phyloP scores from a whole-genome alignment of 345 rosid genomes.

The Hypericum androsaemum region DNA sequence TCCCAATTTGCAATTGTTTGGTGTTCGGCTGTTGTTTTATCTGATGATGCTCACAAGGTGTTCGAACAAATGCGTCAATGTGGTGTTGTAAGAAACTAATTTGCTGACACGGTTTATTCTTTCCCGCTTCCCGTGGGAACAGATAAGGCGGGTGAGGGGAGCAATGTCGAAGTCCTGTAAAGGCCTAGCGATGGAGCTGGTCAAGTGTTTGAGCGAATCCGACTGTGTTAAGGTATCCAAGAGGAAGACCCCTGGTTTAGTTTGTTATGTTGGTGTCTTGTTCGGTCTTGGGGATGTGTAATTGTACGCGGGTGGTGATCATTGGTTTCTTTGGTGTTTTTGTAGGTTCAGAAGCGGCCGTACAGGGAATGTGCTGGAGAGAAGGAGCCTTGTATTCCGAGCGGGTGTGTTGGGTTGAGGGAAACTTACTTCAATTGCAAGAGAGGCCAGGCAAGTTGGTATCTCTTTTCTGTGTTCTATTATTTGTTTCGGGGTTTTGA shows the following conservation, averaged over 20 bases:
- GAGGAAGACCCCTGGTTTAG: too few species aligned
- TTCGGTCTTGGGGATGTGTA: background rate
- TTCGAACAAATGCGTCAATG: too few species aligned
- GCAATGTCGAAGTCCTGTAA: slow-evolving; percentile 91
- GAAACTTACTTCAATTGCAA: slow-evolving; percentile 98
- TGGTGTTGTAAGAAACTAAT: background rate
- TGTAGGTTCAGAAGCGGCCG: slow-evolving; percentile 65
- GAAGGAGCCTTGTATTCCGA: slow-evolving; percentile 68
- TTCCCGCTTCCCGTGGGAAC: background rate
- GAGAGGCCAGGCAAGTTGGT: slow-evolving; percentile 67
- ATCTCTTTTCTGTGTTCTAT: slow-evolving; percentile 5
- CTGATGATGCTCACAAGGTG: too few species aligned
- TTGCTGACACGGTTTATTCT: background rate
- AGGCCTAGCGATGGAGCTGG: slow-evolving; percentile 87
- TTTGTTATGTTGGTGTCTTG: background rate
- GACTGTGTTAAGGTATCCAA: slow-evolving; percentile 58
- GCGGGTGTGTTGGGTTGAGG: slow-evolving; percentile 85
- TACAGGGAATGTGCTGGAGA: slow-evolving; percentile 81
- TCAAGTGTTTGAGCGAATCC: slow-evolving; percentile 87
- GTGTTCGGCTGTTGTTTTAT: too few species aligned
- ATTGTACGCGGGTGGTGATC: background rate
- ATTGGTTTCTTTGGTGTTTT: background rate
- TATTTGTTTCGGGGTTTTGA: background rate
- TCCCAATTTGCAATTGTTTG: too few species aligned
- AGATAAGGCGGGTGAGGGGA: background rate